Percentiles rank a stretch among this genome's conserved stretches.
These are phyloP conservation scores for Aspergillus neotritici DNA, from an alignment of 2,329 filamentous ascomycete genomes.

Conservation along the genomic window DNA sequence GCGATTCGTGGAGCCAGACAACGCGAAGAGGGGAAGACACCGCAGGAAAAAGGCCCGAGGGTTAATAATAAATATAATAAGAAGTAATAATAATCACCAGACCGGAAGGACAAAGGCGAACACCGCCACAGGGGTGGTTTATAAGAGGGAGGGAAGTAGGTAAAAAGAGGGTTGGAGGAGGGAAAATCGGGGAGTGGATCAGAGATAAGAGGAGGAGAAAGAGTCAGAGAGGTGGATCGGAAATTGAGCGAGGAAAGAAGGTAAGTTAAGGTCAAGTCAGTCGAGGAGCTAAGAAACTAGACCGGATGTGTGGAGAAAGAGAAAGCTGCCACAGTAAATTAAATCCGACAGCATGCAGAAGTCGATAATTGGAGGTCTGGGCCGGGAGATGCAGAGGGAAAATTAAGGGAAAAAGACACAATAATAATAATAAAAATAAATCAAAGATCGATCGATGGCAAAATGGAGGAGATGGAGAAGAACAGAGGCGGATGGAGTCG, in stretches of 20 bases:
- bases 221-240: conserved; percentile 10
- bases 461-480: conserved; percentile 2
- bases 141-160: conserved; percentile 6
- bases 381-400: conserved; percentile 11
- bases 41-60: no score
- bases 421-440: no score
- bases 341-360: conserved; percentile 15
- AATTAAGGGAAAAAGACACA: neutral
- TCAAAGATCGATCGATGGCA: conserved; percentile 9
- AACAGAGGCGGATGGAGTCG: conserved; percentile 13
- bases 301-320: conserved; percentile 7
- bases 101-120: conserved; percentile 10
- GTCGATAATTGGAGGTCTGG: conserved; percentile 11
- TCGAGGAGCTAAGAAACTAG: no score
- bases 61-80: neutral
- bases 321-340: conserved; percentile 16
- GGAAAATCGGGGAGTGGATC: conserved; percentile 6
- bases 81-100: conserved; percentile 9
- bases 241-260: conserved; percentile 8
- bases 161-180: conserved; percentile 4
- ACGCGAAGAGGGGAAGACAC: no score
- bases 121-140: conserved; percentile 3
- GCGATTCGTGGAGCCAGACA: neutral
- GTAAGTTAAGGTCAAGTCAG: no score
- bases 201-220: conserved; percentile 10